Evolutionary conservation across 768 basidiomycete genomes (phyloP), one percentile per base, ranked within the genome.

Genomic region (Infundibulicybe gibba): DNA sequence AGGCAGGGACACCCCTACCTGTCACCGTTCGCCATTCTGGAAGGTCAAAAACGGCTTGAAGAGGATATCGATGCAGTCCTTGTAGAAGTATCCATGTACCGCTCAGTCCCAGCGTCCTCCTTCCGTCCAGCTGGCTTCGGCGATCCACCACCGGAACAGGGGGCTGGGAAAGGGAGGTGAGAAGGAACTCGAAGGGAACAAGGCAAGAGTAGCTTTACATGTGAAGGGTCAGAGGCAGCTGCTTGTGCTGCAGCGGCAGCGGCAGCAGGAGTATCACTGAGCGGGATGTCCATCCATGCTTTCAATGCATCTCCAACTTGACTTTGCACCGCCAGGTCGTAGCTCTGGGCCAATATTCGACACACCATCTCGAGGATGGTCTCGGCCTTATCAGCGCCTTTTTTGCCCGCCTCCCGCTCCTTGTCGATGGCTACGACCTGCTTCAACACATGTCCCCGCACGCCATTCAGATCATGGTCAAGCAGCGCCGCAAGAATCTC

Each of bases 21-120:
- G 61, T 64, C 46, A 65, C 61, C 47, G 68, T 65, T 48, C 60
- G 65, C 69, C 69, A 85, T 54, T 90, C 88, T 3, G 88, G 80
- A 19, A 97, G 69, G 46, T 90, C 71, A 56, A 69, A 62, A 97
- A 68, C 5, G 97, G 94, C 60, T 80, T 81, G 69, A 92, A 86
- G 43, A 99, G 69, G n/a, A 76, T 75, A n/a, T 76, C 67, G 49
- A 86, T 71, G 60, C 87, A 90, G 39, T 80, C 73, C 64, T 92
- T 91, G 70, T 97, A 97, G 65, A 97, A 95, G 62, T 92, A 91
- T 94, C 87, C 59, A 94, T 72, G 72, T 94, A 99, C 47, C 83
- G 80, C 63, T 98, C 97, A 1, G 85, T 86, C 32, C 81, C 79
- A 5, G 88, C 86, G 44, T 92, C 90, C 53, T 95, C 94, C 63